Base-by-base conservation (phyloP, 2,329 filamentous ascomycete species). In the Fusarium sterilihyphosum region DNA sequence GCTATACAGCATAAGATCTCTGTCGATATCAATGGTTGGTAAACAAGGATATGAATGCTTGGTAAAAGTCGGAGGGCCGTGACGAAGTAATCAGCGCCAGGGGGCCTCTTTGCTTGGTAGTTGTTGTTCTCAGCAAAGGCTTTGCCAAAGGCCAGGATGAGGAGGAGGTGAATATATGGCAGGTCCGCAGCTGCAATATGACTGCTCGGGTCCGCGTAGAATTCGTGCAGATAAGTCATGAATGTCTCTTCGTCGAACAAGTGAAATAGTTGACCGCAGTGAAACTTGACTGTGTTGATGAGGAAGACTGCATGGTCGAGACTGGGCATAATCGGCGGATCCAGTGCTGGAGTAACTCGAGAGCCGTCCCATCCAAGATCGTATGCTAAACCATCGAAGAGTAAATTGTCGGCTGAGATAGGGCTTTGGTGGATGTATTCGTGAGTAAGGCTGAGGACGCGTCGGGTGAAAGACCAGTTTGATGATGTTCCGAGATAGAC, bases 241-340 rank as follows among this genome's bases (percentile, higher is more conserved):
- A 89, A 90, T 1, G 81, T 82, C 17, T 84, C 81, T 56, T 89
- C 88, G 31, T 90, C 87, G 49, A 89, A 88, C 5, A 90, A 79
- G 56, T 88, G 87, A 31, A 88, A 88, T 6, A 89, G 76, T 37
- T 88, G 87, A 7, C 85, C 84, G 62, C 87, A 88, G 67, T 89
- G 86, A 49, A 89, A 90, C 62, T 89, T 89, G 65, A 89, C 87
- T 0, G 86, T 85, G 67, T 88, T 89, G 79, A 89, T 86, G 8
- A 90, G 78, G 62, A 86, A 78, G 5, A 89, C 86, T 9, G 89
- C 81, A 67, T 87, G 89, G 73, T 90, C 87, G 0, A 86, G 80
- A 3, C 85, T 87, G 0, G 88, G 88, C 22, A 89, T 69, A 0
- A 74, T 57, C 18, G 78, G 63, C 0, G 76, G 57, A 22, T 79